Evolutionary conservation across 148 eudicot species (phyloP), one percentile per base, ranked within the genome.

Genomic region (Cornus controversa): DNA sequence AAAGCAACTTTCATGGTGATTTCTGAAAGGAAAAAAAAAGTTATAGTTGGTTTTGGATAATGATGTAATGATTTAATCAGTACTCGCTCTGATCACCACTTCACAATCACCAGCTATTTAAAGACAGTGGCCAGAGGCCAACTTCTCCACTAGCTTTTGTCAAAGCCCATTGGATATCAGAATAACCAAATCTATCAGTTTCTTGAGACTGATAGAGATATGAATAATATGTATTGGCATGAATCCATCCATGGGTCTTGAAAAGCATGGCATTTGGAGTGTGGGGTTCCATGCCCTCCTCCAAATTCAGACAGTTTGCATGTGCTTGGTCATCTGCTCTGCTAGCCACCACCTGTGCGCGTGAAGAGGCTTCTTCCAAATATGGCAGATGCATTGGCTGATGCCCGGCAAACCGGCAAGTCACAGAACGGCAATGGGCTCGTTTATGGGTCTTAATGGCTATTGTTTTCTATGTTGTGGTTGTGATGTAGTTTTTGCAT

Each of bases 401-500:
- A 71, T 69, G 28, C 57, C 71, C 47, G 16, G 70, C 72, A 26
- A 76, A 81, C 79, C 72, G 83, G 83, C 83, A 81, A 81, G 83
- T 81, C 83, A 81, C 76, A 63, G 29, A 81, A 65, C 66, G 83
- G 83, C 83, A n/a, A 70, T 62, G 65, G 69, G 70, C 79, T 80
- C 78, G 8, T 2, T n/a, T 31, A 24, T 20, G 68, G 36, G 76
- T 75, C 71, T 26, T 76, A 63, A 72, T 78, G 74, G 80, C 80
- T 78, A 71, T 25, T 60, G 57, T 54, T 50, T 29, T 69, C 11
- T 37, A 34, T 6, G 20, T 22, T 34, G 40, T 34, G 14, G 20
- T 37, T 7, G 15, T 69, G 0, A 2, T 67, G 23, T 29, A 29
- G 31, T 18, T 36, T 20, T 34, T 69, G 50, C 53, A 69, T 69